Percentiles rank a stretch among this genome's conserved stretches.
phyloP scores from a whole-genome alignment of 2,329 filamentous ascomycete genomes.

The Trichoderma oligosporum region DNA sequence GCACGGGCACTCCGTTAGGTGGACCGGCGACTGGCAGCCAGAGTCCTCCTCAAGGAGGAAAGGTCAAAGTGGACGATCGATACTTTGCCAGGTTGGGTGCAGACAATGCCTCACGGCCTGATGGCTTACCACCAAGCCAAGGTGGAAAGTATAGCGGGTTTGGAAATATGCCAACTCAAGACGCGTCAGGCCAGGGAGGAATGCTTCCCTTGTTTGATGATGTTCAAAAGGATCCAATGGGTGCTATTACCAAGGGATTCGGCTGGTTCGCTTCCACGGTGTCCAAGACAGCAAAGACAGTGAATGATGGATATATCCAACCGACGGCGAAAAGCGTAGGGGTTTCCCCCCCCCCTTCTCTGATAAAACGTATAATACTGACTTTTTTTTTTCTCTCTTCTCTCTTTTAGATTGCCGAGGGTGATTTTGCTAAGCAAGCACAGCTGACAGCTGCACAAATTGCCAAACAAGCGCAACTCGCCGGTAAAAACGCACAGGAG shows the following conservation, averaged over 20 bases:
- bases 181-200: conserved; percentile 40
- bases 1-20: conserved; percentile 42
- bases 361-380: conserved; percentile 19
- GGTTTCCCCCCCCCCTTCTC: not conserved
- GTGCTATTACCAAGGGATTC: conserved; percentile 83
- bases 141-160: conserved; percentile 93
- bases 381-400: conserved; percentile 18
- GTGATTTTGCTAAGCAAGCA: conserved; percentile 68
- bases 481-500: conserved; percentile 71
- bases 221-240: conserved; percentile 85
- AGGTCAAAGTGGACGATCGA: conserved; percentile 70
- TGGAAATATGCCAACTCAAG: conserved; percentile 66
- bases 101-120: conserved; percentile 74
- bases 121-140: conserved; percentile 75
- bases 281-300: conserved; percentile 82
- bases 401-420: conserved; percentile 64
- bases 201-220: conserved; percentile 72
- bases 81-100: conserved; percentile 85
- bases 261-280: conserved; percentile 91
- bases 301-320: conserved; percentile 89
- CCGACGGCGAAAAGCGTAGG: conserved; percentile 62
- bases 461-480: conserved; percentile 62
- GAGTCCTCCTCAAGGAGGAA: conserved; percentile 40
- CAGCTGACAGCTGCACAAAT: conserved; percentile 61
- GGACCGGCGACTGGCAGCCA: conserved; percentile 39